Evolutionary conservation across 495 filamentous ascomycete species (phyloP).

Genomic region (Aspergillus carlsbadensis): DNA sequence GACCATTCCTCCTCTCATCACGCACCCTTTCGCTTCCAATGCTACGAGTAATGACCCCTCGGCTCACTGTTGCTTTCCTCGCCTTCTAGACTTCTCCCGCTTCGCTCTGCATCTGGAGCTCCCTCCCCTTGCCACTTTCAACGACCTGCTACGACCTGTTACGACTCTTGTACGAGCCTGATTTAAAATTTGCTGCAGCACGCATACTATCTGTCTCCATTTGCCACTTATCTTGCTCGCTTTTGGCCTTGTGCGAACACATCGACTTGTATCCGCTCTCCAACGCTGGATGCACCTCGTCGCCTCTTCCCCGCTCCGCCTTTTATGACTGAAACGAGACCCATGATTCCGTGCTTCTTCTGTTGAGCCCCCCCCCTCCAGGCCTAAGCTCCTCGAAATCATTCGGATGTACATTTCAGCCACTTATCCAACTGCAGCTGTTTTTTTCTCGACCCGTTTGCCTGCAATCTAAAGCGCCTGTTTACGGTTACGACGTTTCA

Average conservation of each 20-base stretch:
- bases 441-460: slow-evolving; percentile 13
- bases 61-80: slow-evolving; percentile 19
- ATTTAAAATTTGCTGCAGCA: slow-evolving; percentile 12
- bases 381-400: slow-evolving; percentile 8
- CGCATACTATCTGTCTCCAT: background rate
- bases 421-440: background rate
- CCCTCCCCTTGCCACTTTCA: slow-evolving; percentile 12
- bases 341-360: slow-evolving; percentile 45
- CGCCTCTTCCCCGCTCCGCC: slow-evolving; percentile 30
- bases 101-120: slow-evolving; percentile 3
- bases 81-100: slow-evolving; percentile 5
- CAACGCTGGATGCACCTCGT: slow-evolving; percentile 23
- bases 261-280: slow-evolving; percentile 2
- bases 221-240: background rate
- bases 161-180: slow-evolving; percentile 24
- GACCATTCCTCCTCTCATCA: slow-evolving; percentile 5
- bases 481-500: slow-evolving; percentile 37
- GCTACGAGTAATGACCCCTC: slow-evolving; percentile 21
- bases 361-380: slow-evolving; percentile 26
- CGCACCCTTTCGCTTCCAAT: slow-evolving; percentile 16
- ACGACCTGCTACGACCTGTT: slow-evolving; percentile 29
- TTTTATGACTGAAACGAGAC: slow-evolving; percentile 62
- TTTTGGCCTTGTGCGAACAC: background rate
- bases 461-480: slow-evolving; percentile 21
- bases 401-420: slow-evolving; percentile 10